These are phyloP conservation scores for Monosporascus sp. DNA, from an alignment of 2,329 filamentous ascomycete species.

Conservation along the genomic window DNA sequence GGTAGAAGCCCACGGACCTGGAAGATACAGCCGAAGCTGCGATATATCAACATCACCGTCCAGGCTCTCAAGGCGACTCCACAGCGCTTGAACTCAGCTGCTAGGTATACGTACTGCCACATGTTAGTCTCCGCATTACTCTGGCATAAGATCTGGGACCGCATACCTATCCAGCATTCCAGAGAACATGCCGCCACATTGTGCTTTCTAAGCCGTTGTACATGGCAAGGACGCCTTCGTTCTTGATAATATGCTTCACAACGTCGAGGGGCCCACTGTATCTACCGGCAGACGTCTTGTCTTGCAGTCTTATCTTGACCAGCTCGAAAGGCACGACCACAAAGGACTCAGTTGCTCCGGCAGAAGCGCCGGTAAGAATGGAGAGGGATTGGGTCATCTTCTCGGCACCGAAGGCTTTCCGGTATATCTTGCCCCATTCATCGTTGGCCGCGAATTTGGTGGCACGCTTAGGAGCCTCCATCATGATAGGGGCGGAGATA, in stretches of 20 bases:
- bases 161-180: constrained; percentile 27
- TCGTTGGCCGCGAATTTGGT: constrained; percentile 99
- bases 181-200: constrained; percentile 84
- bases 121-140: not conserved
- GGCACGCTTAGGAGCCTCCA: constrained; percentile 86
- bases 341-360: constrained; percentile 92
- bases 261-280: constrained; percentile 80
- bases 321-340: constrained; percentile 88
- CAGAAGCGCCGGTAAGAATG: constrained; percentile 87
- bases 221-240: constrained; percentile 80
- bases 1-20: constrained; percentile 86
- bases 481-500: constrained; percentile 91
- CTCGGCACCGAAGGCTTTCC: constrained; percentile 72
- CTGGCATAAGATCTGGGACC: no score
- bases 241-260: constrained; percentile 73
- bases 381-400: constrained; percentile 93
- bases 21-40: constrained; percentile 88
- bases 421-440: constrained; percentile 94
- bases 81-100: not conserved
- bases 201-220: constrained; percentile 98
- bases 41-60: not conserved
- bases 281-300: constrained; percentile 86
- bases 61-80: no score
- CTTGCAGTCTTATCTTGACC: constrained; percentile 96
- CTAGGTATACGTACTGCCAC: constrained; percentile 51